Conservation (phyloP, 2,329 filamentous ascomycete species). For the Pseudocercospora musae region DNA sequence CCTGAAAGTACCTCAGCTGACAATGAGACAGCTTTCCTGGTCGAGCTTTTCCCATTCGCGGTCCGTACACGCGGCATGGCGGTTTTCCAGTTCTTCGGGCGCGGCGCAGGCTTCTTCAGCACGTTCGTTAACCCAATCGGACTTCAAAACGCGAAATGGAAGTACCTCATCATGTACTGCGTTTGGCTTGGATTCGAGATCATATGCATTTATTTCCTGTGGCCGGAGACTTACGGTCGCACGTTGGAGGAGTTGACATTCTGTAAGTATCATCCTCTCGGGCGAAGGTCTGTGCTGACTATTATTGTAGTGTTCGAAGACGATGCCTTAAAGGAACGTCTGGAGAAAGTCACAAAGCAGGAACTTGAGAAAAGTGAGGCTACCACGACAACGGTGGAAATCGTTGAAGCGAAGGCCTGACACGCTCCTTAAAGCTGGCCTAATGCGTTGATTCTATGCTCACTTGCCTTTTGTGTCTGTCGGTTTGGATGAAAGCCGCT, state of each 20-base stretch:
- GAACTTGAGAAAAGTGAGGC: not conserved
- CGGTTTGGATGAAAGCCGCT: too few species aligned
- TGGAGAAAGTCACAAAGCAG: slow-evolving; percentile 4
- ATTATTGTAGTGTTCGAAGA: slow-evolving; percentile 24
- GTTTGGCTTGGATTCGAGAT: slow-evolving; percentile 44
- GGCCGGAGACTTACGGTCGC: slow-evolving; percentile 42
- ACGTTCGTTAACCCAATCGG: slow-evolving; percentile 49
- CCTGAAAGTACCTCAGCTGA: not conserved
- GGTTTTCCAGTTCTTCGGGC: slow-evolving; percentile 55
- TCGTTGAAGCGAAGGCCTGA: not conserved
- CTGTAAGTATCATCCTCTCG: slow-evolving; percentile 31
- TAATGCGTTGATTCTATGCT: not conserved
- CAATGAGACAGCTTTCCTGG: slow-evolving; percentile 44
- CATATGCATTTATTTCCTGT: slow-evolving; percentile 45
- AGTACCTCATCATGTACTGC: slow-evolving; percentile 45
- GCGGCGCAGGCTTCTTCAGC: slow-evolving; percentile 50
- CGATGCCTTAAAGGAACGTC: slow-evolving; percentile 18
- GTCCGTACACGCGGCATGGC: slow-evolving; percentile 58
- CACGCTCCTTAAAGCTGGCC: not conserved
- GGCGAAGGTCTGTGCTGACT: not conserved
- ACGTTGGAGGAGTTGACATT: slow-evolving; percentile 49
- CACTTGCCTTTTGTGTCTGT: not conserved
- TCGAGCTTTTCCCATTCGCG: slow-evolving; percentile 59
- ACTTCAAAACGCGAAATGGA: slow-evolving; percentile 44
- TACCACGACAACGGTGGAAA: not conserved